Conservation (phyloP, 1,284 basidiomycete genomes). For the Lignosus rhinocerotis region DNA sequence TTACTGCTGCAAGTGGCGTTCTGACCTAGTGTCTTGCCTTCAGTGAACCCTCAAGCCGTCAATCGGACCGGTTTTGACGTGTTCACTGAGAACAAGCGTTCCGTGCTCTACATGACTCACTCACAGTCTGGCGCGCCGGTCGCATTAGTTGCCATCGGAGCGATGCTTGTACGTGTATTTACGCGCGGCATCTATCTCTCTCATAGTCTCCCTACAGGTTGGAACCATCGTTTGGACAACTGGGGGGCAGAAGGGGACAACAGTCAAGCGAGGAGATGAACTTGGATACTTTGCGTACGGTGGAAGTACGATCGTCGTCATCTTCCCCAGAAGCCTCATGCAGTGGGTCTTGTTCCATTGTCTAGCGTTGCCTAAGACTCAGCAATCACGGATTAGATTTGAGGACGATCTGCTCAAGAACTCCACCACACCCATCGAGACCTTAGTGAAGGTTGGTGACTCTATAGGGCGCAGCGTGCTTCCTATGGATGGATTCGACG, state of each 20-base stretch:
- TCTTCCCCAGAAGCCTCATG: constrained; percentile 65
- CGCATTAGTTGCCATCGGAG: constrained; percentile 65
- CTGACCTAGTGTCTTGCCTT: not conserved
- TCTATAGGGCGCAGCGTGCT: constrained; percentile 14
- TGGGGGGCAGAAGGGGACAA: constrained; percentile 34
- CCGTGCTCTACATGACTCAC: constrained; percentile 55
- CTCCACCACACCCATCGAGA: constrained; percentile 65
- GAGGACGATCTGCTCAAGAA: constrained; percentile 69
- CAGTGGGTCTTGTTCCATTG: constrained; percentile 35
- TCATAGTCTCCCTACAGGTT: constrained; percentile 5
- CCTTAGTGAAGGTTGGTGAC: constrained; percentile 60
- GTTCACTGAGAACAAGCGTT: constrained; percentile 71
- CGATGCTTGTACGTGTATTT: constrained; percentile 52
- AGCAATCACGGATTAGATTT: constrained; percentile 37
- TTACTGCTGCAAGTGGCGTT: not conserved
- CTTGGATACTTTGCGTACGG: constrained; percentile 70
- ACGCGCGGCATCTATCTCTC: not conserved
- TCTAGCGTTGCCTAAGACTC: not conserved
- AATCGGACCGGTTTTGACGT: constrained; percentile 73
- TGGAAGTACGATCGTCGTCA: constrained; percentile 64
- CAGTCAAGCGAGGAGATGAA: constrained; percentile 55
- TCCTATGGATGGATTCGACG: not conserved
- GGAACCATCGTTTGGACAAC: constrained; percentile 29
- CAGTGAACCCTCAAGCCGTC: constrained; percentile 81
- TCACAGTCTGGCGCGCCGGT: constrained; percentile 44